Percentiles rank a stretch among this genome's conserved stretches.
phyloP scores from a whole-genome alignment of 75 land plant species.

The Adiantum capillusveneris region DNA sequence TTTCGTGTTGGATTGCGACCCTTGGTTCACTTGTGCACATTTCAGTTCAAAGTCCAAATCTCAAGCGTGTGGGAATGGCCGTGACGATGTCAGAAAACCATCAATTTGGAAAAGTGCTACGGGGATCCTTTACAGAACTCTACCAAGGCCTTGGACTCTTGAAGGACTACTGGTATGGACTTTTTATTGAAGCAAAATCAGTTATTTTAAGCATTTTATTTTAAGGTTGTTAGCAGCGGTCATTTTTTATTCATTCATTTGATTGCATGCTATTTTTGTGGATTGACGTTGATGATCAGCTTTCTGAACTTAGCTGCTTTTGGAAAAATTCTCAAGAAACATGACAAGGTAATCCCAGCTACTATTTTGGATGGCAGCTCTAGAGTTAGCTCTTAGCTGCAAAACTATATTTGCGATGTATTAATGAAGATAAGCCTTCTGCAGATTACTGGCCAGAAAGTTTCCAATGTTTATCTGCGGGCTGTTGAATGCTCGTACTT shows the following conservation, averaged over 20 bases:
- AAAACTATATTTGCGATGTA: not conserved
- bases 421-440: not conserved
- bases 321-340: conserved; percentile 41
- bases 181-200: too few relatives aligned
- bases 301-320: conserved; percentile 34
- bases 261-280: not conserved
- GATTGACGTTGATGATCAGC: too few relatives aligned
- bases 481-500: conserved; percentile 37
- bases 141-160: conserved; percentile 38
- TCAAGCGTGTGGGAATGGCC: not conserved
- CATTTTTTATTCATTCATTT: not conserved
- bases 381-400: not conserved
- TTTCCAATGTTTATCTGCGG: conserved; percentile 22
- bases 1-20: not conserved
- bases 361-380: not conserved
- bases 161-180: conserved; percentile 36
- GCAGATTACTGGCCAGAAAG: conserved; percentile 22
- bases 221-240: not conserved
- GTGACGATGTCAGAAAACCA: not conserved
- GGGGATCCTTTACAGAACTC: conserved; percentile 26
- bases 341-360: conserved; percentile 31
- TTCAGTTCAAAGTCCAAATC: not conserved
- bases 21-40: not conserved
- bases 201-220: too few relatives aligned
- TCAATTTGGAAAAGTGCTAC: conserved; percentile 15